Evolutionary conservation across 768 basidiomycete genomes (phyloP).

Genomic region (Symmetrospora coprosmae): DNA sequence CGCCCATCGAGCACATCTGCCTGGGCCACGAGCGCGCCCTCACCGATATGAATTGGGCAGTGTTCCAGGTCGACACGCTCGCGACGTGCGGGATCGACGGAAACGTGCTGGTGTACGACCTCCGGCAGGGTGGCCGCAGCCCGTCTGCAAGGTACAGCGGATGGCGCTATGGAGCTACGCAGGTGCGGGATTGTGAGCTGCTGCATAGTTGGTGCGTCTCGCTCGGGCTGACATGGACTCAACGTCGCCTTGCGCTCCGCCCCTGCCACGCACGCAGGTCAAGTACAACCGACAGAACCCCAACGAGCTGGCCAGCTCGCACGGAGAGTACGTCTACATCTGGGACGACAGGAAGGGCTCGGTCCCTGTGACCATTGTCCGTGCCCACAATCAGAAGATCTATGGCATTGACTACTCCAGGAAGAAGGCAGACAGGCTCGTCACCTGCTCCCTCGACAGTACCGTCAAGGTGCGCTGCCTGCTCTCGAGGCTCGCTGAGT

Average conservation of each 20-base stretch:
- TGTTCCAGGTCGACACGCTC: conserved; percentile 36
- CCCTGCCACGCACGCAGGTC: too few relatives aligned
- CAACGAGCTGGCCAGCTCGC: conserved; percentile 76
- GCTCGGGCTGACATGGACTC: too few relatives aligned
- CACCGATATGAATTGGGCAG: conserved; percentile 78
- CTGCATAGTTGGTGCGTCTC: conserved; percentile 52
- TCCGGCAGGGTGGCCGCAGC: conserved; percentile 50
- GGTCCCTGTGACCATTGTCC: conserved; percentile 43
- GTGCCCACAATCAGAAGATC: conserved; percentile 77
- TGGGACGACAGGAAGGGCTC: conserved; percentile 81
- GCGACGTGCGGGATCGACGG: conserved; percentile 86
- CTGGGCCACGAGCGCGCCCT: conserved; percentile 87
- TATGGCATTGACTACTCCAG: conserved; percentile 98
- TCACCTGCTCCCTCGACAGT: conserved; percentile 89
- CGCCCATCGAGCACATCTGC: conserved; percentile 68
- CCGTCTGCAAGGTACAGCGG: conserved; percentile 50
- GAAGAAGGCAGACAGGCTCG: conserved; percentile 54
- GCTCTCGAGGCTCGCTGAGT: background rate
- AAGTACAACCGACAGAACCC: conserved; percentile 88
- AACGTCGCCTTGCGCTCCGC: too few relatives aligned
- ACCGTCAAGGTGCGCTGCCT: conserved; percentile 34
- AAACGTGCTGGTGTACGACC: conserved; percentile 89
- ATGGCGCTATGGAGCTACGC: conserved; percentile 36
- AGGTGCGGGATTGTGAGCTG: conserved; percentile 29
- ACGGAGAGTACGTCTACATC: conserved; percentile 68